Conservation (phyloP, 106 monocot genomes). For the Xerophyta viscosa region DNA sequence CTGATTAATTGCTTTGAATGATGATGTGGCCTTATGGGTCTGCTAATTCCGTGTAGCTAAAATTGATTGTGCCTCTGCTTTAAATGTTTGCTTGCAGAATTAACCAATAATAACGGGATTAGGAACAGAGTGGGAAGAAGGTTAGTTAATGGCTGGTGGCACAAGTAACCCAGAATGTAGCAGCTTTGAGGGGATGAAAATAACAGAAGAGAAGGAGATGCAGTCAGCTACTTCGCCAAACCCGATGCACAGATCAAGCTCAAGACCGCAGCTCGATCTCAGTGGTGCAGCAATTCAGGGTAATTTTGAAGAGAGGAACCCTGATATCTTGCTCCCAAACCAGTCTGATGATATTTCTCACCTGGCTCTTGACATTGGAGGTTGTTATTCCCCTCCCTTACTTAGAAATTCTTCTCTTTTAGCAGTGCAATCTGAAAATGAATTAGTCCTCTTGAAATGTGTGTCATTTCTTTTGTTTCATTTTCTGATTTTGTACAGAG, state of each 20-base stretch:
- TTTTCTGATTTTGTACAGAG: too few species aligned
- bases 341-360: conserved; percentile 97
- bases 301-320: conserved; percentile 84
- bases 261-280: conserved; percentile 86
- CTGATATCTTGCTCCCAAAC: conserved; percentile 83
- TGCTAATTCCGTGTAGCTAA: too few species aligned
- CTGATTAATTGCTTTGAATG: too few species aligned
- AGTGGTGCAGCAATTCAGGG: conserved; percentile 81
- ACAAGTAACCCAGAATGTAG: background rate
- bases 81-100: too few species aligned
- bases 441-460: too few species aligned
- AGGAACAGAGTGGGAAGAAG: conserved; percentile 17
- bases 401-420: too few species aligned
- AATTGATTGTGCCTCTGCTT: too few species aligned
- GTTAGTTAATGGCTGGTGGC: conserved; percentile 36
- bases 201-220: conserved; percentile 22
- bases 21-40: too few species aligned
- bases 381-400: too few species aligned
- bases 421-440: too few species aligned
- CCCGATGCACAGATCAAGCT: conserved; percentile 63
- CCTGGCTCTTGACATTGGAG: conserved; percentile 90
- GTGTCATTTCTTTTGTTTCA: too few species aligned
- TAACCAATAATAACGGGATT: too few species aligned
- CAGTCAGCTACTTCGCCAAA: background rate
- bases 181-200: background rate